Evolutionary conservation across 768 basidiomycete genomes (phyloP), one percentile per base, ranked within the genome.

Genomic region (Mycena latifolia): DNA sequence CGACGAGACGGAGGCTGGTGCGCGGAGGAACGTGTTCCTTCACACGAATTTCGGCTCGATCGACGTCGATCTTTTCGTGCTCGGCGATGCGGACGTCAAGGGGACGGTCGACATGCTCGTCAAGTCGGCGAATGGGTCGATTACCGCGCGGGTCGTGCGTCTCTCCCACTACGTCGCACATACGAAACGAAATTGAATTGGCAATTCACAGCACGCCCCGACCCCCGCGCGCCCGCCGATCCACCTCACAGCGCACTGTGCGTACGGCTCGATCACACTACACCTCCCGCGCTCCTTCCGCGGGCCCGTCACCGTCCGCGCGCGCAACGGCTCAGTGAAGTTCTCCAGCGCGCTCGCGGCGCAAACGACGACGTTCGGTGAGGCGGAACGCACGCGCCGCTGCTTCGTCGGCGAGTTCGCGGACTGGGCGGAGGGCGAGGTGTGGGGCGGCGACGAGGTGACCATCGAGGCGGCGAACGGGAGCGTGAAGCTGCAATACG

Each of bases 351-450:
- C 63, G 9, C 64, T 84, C 46, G 65, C 69, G 41, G 59, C 65
- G 41, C 61, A 73, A 24, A 69, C 79, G 27, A 80, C 77, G 14
- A 76, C 72, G 0, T 77, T 81, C 63, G 73, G 75, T 18, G 80
- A 80, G 50, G 72, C 70, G 3, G 72, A 78, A 22, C 51, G 68
- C 27, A 77, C 74, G 24, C 73, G 72, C 22, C 75, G 76, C 15
- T 80, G 79, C 62, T 83, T 84, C 64, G 71, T 84, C 17, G 83
- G 83, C 9, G 81, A 82, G 45, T 76, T 81, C 28, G 71, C 78
- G 14, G 70, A 70, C 27, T 77, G 69, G 58, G 24, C 15, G 69
- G 64, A 73, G 20, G 72, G 74, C 27, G 73, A 74, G 50, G 67
- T 31, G 22, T 83, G 81, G 82, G 53, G 65, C 25, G 80, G 82